Evolutionary conservation across 768 basidiomycete genomes (phyloP).

Genomic region (Astraeus odoratus): DNA sequence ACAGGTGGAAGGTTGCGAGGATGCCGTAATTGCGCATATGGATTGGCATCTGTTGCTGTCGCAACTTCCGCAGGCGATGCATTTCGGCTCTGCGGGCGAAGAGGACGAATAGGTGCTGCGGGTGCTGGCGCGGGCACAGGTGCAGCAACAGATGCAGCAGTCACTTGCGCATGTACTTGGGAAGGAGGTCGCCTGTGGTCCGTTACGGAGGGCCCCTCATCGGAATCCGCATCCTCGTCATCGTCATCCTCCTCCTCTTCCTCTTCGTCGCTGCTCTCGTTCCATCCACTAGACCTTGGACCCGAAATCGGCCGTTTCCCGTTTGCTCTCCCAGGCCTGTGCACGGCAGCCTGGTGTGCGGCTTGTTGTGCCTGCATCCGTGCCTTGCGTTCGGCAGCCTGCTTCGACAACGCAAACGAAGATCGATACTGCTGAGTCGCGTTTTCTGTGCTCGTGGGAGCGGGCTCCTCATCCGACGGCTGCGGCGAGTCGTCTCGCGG

Average conservation of each 20-base stretch:
- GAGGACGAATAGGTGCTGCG: slow-evolving; percentile 20
- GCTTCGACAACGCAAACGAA: slow-evolving; percentile 82
- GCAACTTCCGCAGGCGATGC: slow-evolving; percentile 24
- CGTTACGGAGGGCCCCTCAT: slow-evolving; percentile 34
- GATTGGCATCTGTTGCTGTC: slow-evolving; percentile 27
- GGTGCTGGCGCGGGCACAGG: slow-evolving; percentile 15
- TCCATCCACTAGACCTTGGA: slow-evolving; percentile 39
- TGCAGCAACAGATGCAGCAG: too few species aligned
- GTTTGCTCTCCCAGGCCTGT: slow-evolving; percentile 60
- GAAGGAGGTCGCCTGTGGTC: slow-evolving; percentile 30
- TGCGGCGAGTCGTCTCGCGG: slow-evolving; percentile 28
- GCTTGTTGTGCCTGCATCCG: slow-evolving; percentile 79
- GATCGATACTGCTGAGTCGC: slow-evolving; percentile 58
- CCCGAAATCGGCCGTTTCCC: slow-evolving; percentile 37
- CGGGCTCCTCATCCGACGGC: slow-evolving; percentile 25
- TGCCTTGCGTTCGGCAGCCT: slow-evolving; percentile 79
- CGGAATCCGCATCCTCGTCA: slow-evolving; percentile 59
- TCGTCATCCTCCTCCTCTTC: slow-evolving; percentile 78
- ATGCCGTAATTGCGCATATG: slow-evolving; percentile 46
- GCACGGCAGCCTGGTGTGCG: slow-evolving; percentile 70
- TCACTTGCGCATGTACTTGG: slow-evolving; percentile 12
- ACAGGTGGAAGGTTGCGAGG: slow-evolving; percentile 62
- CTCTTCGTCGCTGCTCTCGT: slow-evolving; percentile 76
- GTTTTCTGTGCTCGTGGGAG: slow-evolving; percentile 21
- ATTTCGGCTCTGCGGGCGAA: slow-evolving; percentile 24